Evolutionary conservation across 2,329 filamentous ascomycete species (phyloP), one percentile per base, ranked within the genome.

Genomic region (Diatrype stigma): DNA sequence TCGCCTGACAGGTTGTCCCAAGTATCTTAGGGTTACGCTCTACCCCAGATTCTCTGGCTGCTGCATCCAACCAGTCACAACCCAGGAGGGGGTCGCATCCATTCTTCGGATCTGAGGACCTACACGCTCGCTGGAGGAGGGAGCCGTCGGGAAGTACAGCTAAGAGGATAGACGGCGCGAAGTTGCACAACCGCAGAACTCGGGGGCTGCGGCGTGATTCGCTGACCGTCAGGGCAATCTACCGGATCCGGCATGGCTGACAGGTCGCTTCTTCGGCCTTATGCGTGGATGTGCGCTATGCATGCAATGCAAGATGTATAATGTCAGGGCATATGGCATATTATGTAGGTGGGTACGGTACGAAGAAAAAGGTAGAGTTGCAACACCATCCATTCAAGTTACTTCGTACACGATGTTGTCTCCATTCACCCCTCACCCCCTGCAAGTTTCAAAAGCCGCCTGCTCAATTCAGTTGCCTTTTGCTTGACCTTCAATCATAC

Each of bases 31-130:
- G 48, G 51, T 44, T 46, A 38, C 51, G 52, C 46, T 46, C 48
- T 52, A 50, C 51, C 52, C 28, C 14, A 44, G 34, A 23, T 47
- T 38, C 10, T n/a, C 17, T 12, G 26, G 7, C 21, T 28, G 17
- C 17, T 21, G 48, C 22, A 46, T 45, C 12, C 21, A 42, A 8
- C 26, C 37, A 28, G 22, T 21, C 22, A 26, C 26, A 21, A 44
- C 26, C 40, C 21, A 35, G 17, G 10, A 35, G 42, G 48, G 38
- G 42, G 22, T 32, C 34, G n/a, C 11, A 45, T 35, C 19, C 42
- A 32, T 19, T 37, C 54, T 58, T 59, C 58, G 58, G 58, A 59
- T 59, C 58, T 59, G 49, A 60, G 58, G 55, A 56, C 56, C 58
- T 59, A 47, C 38, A 45, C 38, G 45, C 34, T 52, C 38, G 45